Base-by-base conservation (phyloP, 2,329 filamentous ascomycete genomes). In the Ophiostoma fasciatum region DNA sequence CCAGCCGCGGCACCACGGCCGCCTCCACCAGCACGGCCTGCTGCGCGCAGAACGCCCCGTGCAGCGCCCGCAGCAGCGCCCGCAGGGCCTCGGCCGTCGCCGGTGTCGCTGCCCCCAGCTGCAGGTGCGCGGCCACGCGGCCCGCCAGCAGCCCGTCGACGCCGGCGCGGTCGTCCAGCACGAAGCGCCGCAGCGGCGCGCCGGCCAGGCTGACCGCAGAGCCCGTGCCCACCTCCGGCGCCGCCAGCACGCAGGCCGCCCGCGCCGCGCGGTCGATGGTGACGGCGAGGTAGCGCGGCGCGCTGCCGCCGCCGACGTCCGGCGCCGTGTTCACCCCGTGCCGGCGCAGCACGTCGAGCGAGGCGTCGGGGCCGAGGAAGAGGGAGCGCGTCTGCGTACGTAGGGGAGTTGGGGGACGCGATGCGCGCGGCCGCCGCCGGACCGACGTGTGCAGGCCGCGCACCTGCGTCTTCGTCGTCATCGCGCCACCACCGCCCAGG, bases 211-310 rank as follows among this genome's bases (percentile, higher is more conserved):
- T 15, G 30, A 2, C 23, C 15, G 27, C 15, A 15, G 3, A 15
- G 14, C 2, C 20, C 34, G 6, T n/a, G n/a, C 14, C 11, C 25
- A 23, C 18, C 5, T 21, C 17, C 1, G 71, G 64, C 2, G 77
- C 72, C 9, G 66, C 68, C 39, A 78, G 61, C 30, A 85, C 66
- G 48, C 73, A 78, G 3, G 78, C 79, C 8, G 63, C 69, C 33
- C 70, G 61, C 13, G 64, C 61, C 11, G 66, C 64, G 33, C 81
- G 69, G 51, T 82, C 75, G 33, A 84, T 62, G 5, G 71, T 71
- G 36, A 87, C 62, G 26, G 70, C 71, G 10, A 85, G 49, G 31
- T 73, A 68, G 39, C 65, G 61, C 22, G 61, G 57, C 3, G 56
- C 22, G 21, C 6, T 53, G 3, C 51, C 47, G 10, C 50, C 49